These are phyloP conservation scores for Calonectria pseudoturangicola DNA, from an alignment of 2,329 filamentous ascomycete species.

Conservation along the genomic window DNA sequence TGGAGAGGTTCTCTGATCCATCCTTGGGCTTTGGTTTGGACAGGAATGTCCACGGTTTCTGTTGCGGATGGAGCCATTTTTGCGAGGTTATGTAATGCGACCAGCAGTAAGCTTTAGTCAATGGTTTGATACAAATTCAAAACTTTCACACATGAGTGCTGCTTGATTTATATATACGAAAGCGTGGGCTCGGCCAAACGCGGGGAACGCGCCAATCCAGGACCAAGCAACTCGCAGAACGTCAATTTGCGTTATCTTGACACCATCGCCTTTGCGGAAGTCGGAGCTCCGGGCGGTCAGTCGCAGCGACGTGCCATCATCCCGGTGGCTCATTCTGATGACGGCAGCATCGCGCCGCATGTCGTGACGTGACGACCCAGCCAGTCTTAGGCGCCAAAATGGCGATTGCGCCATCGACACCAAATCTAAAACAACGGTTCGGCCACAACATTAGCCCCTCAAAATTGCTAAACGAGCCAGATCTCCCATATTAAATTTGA, in stretches of 20 bases:
- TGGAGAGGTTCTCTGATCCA: slow-evolving; percentile 65
- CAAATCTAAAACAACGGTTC: slow-evolving; percentile 36
- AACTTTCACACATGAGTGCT: neutral
- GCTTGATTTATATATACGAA: neutral
- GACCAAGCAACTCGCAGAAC: neutral
- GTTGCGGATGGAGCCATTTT: slow-evolving; percentile 49
- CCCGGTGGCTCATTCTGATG: slow-evolving; percentile 20
- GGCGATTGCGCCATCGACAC: slow-evolving; percentile 42
- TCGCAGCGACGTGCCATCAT: slow-evolving; percentile 30
- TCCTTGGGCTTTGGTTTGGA: slow-evolving; percentile 42
- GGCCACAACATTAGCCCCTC: slow-evolving; percentile 7
- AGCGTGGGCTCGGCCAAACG: neutral
- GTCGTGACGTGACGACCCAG: slow-evolving; percentile 32
- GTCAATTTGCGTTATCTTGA: slow-evolving; percentile 33
- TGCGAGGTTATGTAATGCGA: neutral
- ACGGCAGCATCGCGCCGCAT: slow-evolving; percentile 39
- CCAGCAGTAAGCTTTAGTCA: neutral
- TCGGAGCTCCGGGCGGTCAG: slow-evolving; percentile 15
- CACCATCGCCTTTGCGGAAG: slow-evolving; percentile 29
- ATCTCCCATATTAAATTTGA: neutral
- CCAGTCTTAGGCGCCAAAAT: slow-evolving; percentile 20
- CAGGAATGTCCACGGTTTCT: slow-evolving; percentile 34
- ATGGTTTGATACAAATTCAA: neutral
- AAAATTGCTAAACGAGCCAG: neutral
- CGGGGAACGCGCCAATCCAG: neutral